Conservation (phyloP, 1,139 yeast genomes). For the Yamadazyma atmosphaerica region DNA sequence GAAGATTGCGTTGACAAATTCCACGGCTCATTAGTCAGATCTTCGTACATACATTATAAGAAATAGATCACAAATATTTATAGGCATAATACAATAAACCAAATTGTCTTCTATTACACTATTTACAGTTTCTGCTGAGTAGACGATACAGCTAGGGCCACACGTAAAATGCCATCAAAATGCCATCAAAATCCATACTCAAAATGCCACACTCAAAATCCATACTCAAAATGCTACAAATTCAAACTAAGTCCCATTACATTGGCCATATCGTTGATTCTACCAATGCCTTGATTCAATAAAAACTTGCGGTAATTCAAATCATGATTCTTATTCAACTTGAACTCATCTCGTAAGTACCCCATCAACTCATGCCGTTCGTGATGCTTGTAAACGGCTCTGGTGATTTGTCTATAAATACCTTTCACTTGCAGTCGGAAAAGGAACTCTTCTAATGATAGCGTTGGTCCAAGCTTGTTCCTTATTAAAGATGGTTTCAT, state of each 20-base stretch:
- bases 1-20: conserved; percentile 14
- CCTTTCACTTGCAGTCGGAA: conserved; percentile 35
- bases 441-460: conserved; percentile 43
- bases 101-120: too few species aligned
- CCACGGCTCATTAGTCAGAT: conserved; percentile 18
- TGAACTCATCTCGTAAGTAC: conserved; percentile 38
- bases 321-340: conserved; percentile 26
- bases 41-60: conserved; percentile 15
- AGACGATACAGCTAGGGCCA: too few species aligned
- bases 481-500: conserved; percentile 5
- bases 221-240: conserved; percentile 4
- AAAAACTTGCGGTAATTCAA: conserved; percentile 40
- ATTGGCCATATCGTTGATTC: conserved; percentile 28
- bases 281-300: conserved; percentile 33
- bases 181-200: too few species aligned
- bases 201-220: too few species aligned
- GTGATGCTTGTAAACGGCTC: conserved; percentile 38
- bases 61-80: conserved; percentile 7
- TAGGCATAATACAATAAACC: too few species aligned
- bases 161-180: too few species aligned
- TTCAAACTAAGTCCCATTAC: conserved; percentile 22
- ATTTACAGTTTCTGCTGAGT: too few species aligned
- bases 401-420: conserved; percentile 34
- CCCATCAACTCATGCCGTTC: conserved; percentile 36
- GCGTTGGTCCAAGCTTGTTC: conserved; percentile 18